Evolutionary conservation across 495 filamentous ascomycete species (phyloP), one percentile per base, ranked within the genome.

Genomic region (Neurospora sublineolata): DNA sequence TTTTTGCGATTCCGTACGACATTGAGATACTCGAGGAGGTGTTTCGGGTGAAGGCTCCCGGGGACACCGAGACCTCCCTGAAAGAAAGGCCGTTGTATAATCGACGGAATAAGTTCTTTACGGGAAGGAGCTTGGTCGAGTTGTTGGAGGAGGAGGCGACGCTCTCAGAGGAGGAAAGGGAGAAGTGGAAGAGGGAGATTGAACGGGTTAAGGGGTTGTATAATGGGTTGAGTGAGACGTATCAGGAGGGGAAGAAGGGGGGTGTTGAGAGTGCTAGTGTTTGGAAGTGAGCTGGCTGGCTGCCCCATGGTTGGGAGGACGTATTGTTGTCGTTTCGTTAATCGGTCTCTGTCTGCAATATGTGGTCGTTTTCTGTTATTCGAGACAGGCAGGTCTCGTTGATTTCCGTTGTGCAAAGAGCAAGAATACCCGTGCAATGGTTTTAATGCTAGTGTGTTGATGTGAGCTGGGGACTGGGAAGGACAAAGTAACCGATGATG

Each of bases 11-110:
- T 52, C 80, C 81, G 10, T 79, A 83, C 73, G 81, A 82, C 60
- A 83, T 82, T 42, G 77, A 83, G 60, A 82, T 83, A 52, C 46
- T 83, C 36, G 79, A 82, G 73, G 71, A 82, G 60, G 80, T 83
- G 10, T 83, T 83, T 71, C 74, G 79, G 4, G 81, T 83, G 0
- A 77, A 76, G 1, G 76, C 71, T 0, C 73, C 77, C 1, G 60
- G 71, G 9, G 80, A 82, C 30, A 76, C 71, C 0, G 67, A 69
- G 2, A 74, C 75, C 41, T 73, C 76, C 0, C 68, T 81, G 8
- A 74, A 70, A 2, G 74, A 72, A 1, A 71, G 81, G 18, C 77
- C 77, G 64, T 76, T 83, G 23, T 83, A 83, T 68, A 83, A 83
- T 67, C 71, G 76, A 4, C 72, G 68, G 27, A 83, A 83, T 74